Base-by-base conservation (phyloP, 495 filamentous ascomycete genomes). In the Hypoxylon fragiforme region DNA sequence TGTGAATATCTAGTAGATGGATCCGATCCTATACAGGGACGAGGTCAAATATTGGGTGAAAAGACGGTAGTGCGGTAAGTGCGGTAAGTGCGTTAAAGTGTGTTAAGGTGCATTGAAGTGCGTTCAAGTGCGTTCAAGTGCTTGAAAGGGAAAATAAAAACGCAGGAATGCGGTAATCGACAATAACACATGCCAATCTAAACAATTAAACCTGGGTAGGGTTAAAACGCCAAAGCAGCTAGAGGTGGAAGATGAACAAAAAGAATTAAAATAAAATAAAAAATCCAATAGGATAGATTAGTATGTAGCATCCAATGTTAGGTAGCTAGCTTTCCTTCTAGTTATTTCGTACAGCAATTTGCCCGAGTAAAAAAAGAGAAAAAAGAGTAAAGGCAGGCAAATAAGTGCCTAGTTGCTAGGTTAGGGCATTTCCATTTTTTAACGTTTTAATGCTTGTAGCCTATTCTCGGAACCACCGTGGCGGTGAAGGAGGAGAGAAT, bases 121-220 rank as follows among this genome's bases (percentile, higher is more conserved):
- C n/a, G n/a, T n/a, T n/a, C n/a, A n/a, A n/a, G n/a, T n/a, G n/a
- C n/a, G n/a, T n/a, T n/a, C n/a, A n/a, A n/a, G n/a, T n/a, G 19
- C 41, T 36, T 37, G 30, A 50, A 44, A 39, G 3, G 24, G 35
- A 28, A 36, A 57, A 24, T 46, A 18, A 24, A 35, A 36, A 46
- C 38, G 56, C 37, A 54, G 56, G 35, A 55, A 55, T 54, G 42
- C 5, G 32, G 45, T 40, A 57, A 38, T 53, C 18, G 4, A 45
- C 32, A 30, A 45, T 4, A 20, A 34, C 15, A 53, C 35, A 53
- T 44, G 34, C 40, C 22, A 18, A 28, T 28, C 24, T 28, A 28
- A 28, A 28, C 13, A 28, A 28, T 14, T 24, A 45, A 21, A 54
- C 42, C 42, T 37, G 2, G 22, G 43, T 44, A 57, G 39, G 53